Evolutionary conservation across 176 grass and related monocot genomes (phyloP).

Genomic region (Rhipidocladum racemiflorum): DNA sequence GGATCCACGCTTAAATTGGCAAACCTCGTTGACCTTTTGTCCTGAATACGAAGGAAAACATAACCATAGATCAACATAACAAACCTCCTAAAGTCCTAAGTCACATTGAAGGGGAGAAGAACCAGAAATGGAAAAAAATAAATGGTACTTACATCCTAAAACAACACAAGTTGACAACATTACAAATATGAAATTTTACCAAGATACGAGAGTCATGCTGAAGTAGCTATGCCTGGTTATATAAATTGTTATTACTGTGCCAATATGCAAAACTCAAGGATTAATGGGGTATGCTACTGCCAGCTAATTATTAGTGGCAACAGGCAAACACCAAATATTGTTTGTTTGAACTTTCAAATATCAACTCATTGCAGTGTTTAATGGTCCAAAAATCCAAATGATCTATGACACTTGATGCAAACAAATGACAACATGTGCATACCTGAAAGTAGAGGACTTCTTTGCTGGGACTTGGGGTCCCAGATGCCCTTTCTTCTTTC

Average conservation of each 20-base stretch:
- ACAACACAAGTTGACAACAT: not conserved
- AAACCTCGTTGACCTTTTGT: conserved; percentile 66
- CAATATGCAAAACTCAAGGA: not conserved
- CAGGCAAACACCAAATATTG: not conserved
- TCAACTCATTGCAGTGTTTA: not conserved
- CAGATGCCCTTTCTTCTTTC: conserved; percentile 50
- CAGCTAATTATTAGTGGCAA: not conserved
- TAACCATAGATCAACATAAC: conserved; percentile 7
- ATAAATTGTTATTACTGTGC: conserved; percentile 4
- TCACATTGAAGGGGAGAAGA: not conserved
- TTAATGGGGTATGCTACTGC: not conserved
- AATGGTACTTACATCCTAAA: not conserved
- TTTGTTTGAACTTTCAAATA: conserved; percentile 13
- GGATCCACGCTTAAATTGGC: conserved; percentile 64
- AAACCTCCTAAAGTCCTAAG: not conserved
- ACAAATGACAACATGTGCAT: conserved; percentile 26
- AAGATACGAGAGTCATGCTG: not conserved
- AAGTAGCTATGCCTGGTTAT: not conserved
- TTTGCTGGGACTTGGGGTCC: conserved; percentile 53
- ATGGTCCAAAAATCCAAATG: not conserved
- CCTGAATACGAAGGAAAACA: conserved; percentile 49
- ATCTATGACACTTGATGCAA: conserved; percentile 12
- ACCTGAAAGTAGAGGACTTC: conserved; percentile 69
- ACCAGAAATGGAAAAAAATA: not conserved
- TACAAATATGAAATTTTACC: not conserved